Evolutionary conservation across 2,329 filamentous ascomycete species (phyloP).

Genomic region (Colletotrichum melonis): DNA sequence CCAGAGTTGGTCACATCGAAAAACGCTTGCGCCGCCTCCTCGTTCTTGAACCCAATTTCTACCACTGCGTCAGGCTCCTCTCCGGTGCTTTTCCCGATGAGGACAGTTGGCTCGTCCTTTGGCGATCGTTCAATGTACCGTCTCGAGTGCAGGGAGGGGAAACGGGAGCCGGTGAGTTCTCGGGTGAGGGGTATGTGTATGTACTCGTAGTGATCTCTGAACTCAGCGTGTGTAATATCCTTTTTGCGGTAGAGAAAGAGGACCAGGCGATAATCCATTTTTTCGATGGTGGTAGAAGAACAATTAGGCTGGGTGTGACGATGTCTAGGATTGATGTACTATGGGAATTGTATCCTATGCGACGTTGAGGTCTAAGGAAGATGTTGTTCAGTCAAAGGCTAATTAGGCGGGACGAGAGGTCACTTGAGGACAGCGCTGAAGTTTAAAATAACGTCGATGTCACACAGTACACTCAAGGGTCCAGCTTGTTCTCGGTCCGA

Average conservation of each 20-base stretch:
- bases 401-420: neutral
- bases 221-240: constrained; percentile 39
- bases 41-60: constrained; percentile 37
- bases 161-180: constrained; percentile 38
- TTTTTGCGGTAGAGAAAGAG: constrained; percentile 37
- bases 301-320: neutral
- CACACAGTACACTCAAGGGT: neutral
- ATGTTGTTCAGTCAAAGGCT: no score
- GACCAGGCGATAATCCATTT: constrained; percentile 28
- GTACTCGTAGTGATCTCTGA: constrained; percentile 40
- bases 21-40: constrained; percentile 26
- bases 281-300: neutral
- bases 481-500: neutral
- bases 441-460: neutral
- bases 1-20: constrained; percentile 3
- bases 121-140: constrained; percentile 36
- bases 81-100: constrained; percentile 36
- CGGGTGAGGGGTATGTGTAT: constrained; percentile 40
- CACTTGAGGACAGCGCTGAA: neutral
- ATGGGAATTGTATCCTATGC: neutral
- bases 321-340: neutral
- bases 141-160: constrained; percentile 38
- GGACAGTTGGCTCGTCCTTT: constrained; percentile 31
- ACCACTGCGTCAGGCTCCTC: constrained; percentile 39
- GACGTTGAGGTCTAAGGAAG: neutral